Base-by-base conservation (phyloP, 768 basidiomycete genomes). In the Leucosporidium scottii region DNA sequence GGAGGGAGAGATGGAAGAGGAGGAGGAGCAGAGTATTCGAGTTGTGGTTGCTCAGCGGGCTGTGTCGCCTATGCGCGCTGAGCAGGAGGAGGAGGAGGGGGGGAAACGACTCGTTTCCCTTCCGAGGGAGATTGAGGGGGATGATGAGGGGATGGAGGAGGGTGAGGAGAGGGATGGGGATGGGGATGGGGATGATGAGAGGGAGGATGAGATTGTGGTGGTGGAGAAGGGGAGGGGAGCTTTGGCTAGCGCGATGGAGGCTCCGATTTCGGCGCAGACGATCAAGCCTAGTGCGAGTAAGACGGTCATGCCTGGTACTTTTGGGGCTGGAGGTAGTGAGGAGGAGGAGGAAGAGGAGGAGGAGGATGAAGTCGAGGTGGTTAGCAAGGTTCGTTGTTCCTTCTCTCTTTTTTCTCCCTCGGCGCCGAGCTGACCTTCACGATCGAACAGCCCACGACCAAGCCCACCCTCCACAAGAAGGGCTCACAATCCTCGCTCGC, bases 401-500 rank as follows among this genome's bases (percentile, higher is more conserved):
- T 36, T 62, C 31, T n/a, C 59, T 39, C 25, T 28, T 17, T 27
- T 20, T 28, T 21, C 21, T 0, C 31, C 4, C 21, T n/a, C 28
- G 21, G 28, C 28, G 27, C 31, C 20, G 50, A 49, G 61, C 27
- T 54, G 50, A 66, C 28, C 27, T 18, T 13, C 34, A 25, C 39
- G n/a, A 6, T 51, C 47, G 39, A 12, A 28, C 61, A 65, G 65
- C 65, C 64, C 3, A 51, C 51, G 55, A 64, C 63, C 27, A 59
- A 50, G 20, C 60, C 20, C 64, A 65, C 51, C 23, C 51, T 63
- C 15, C 6, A 23, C 23, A 62, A 63, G 48, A 50, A 59, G 30
- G 30, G 12, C 4, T 65, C 67, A 1, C 27, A 59, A 20, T 47
- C 57, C 51, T 67, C 63, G 49, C 76, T 61, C 87, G 89, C 48